Evolutionary conservation across 352 stramenopile species (phyloP).

Genomic region (Pythium rishiriense): DNA sequence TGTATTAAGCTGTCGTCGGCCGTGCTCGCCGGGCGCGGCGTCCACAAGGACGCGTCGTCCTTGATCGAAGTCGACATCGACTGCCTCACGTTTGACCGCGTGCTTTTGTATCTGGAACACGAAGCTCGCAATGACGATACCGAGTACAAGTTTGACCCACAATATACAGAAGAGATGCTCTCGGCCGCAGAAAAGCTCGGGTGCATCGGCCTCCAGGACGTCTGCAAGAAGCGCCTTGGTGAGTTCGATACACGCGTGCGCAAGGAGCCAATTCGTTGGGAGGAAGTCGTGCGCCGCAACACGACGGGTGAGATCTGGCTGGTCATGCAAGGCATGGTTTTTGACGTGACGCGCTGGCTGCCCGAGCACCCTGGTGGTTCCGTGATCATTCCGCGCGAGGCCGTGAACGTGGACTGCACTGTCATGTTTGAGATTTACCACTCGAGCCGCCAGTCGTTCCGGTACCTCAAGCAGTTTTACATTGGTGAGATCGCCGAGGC

Average conservation of each 20-base stretch:
- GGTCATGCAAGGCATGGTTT: slow-evolving; percentile 88
- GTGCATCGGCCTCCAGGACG: slow-evolving; percentile 72
- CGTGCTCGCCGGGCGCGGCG: slow-evolving; percentile 67
- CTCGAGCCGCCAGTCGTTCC: slow-evolving; percentile 89
- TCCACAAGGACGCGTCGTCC: slow-evolving; percentile 70
- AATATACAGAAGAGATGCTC: slow-evolving; percentile 74
- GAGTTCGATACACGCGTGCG: slow-evolving; percentile 85
- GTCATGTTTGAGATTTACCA: slow-evolving; percentile 93
- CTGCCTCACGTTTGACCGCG: slow-evolving; percentile 88
- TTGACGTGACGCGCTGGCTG: slow-evolving; percentile 89
- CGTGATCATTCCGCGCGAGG: slow-evolving; percentile 81
- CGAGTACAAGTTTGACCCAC: slow-evolving; percentile 79
- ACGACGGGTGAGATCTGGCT: slow-evolving; percentile 74
- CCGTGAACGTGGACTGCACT: slow-evolving; percentile 86
- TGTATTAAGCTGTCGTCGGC: slow-evolving; percentile 88
- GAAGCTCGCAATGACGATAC: slow-evolving; percentile 63
- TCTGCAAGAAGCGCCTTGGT: slow-evolving; percentile 69
- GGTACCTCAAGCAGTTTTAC: slow-evolving; percentile 92
- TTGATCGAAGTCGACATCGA: slow-evolving; percentile 79
- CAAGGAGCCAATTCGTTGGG: slow-evolving; percentile 77
- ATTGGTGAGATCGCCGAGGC: slow-evolving; percentile 80
- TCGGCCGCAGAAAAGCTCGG: slow-evolving; percentile 64
- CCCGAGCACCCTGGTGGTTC: slow-evolving; percentile 85
- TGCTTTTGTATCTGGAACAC: slow-evolving; percentile 87
- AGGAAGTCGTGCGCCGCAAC: slow-evolving; percentile 81